phyloP scores from a whole-genome alignment of 1,139 yeast genomes.

The Debaryomyces fabryi region DNA sequence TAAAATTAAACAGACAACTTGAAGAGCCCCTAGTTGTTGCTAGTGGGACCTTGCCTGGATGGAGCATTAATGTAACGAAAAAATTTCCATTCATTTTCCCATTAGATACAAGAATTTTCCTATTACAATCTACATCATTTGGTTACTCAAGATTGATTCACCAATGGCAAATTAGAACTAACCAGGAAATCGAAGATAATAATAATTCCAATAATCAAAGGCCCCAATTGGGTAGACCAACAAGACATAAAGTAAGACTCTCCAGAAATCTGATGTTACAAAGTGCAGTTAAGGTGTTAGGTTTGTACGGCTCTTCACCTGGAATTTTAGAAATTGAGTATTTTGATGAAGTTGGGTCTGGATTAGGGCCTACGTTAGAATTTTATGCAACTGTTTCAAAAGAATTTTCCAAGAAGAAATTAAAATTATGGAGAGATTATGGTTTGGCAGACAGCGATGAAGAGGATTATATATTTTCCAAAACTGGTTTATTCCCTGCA shows the following conservation, averaged over 20 bases:
- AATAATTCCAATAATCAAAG: constrained; percentile 18
- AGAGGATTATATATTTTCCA: constrained; percentile 43
- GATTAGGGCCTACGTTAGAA: constrained; percentile 93
- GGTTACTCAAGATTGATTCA: constrained; percentile 86
- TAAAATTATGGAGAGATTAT: constrained; percentile 72
- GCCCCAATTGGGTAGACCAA: constrained; percentile 69
- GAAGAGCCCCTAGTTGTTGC: constrained; percentile 91
- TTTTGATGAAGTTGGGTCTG: constrained; percentile 93
- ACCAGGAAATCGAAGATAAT: constrained; percentile 39
- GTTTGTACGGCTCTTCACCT: constrained; percentile 76
- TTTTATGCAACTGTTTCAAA: constrained; percentile 82
- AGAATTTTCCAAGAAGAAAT: constrained; percentile 59
- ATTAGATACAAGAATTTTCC: constrained; percentile 74
- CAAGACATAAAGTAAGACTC: constrained; percentile 80
- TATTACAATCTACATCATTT: constrained; percentile 85
- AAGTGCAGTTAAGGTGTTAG: constrained; percentile 80
- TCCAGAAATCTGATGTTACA: constrained; percentile 71
- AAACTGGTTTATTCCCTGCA: constrained; percentile 70
- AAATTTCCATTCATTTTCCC: constrained; percentile 85
- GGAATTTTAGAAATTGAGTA: constrained; percentile 86
- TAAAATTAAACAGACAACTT: constrained; percentile 81
- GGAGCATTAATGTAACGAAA: constrained; percentile 77
- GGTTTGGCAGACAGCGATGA: constrained; percentile 22
- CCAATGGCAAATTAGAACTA: constrained; percentile 67
- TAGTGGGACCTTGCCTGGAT: constrained; percentile 82